A percentile compares a stretch with the other conserved stretches of the same genome.
Evolutionary conservation across 139 green algal genomes (phyloP).

Genomic region (Chlorella sp.): DNA sequence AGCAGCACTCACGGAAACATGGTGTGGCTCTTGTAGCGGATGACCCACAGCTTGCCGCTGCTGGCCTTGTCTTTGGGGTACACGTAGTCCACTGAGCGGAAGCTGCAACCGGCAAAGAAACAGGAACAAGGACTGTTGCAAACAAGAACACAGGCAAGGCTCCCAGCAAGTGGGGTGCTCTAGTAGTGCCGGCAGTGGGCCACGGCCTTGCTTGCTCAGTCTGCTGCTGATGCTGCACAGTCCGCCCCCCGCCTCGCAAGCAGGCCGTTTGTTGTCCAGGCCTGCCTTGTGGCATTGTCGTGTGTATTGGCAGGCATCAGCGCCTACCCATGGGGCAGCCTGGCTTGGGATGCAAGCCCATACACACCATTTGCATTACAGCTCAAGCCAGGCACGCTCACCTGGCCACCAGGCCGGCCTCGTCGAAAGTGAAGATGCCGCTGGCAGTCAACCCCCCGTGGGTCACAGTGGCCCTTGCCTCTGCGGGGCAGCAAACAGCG

Average conservation of each 20-base stretch:
- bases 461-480: not conserved
- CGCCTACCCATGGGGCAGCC: too few relatives aligned
- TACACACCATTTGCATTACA: too few relatives aligned
- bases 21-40: slow-evolving; percentile 1
- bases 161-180: too few relatives aligned
- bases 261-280: too few relatives aligned
- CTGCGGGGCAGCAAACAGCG: not conserved
- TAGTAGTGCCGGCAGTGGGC: too few relatives aligned
- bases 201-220: too few relatives aligned
- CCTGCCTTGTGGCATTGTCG: too few relatives aligned
- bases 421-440: not conserved
- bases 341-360: not conserved
- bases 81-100: slow-evolving; percentile 3
- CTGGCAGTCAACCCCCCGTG: not conserved
- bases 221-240: too few relatives aligned
- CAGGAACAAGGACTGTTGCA: not conserved
- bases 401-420: slow-evolving; percentile 4
- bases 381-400: not conserved
- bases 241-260: too few relatives aligned
- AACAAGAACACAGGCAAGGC: not conserved
- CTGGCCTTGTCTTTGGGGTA: not conserved
- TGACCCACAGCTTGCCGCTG: not conserved
- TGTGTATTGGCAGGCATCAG: too few relatives aligned
- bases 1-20: not conserved
- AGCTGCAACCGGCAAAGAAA: too few relatives aligned